These are phyloP conservation scores for Coniochaeta sp. DNA, from an alignment of 2,329 filamentous ascomycete genomes.

Conservation along the genomic window DNA sequence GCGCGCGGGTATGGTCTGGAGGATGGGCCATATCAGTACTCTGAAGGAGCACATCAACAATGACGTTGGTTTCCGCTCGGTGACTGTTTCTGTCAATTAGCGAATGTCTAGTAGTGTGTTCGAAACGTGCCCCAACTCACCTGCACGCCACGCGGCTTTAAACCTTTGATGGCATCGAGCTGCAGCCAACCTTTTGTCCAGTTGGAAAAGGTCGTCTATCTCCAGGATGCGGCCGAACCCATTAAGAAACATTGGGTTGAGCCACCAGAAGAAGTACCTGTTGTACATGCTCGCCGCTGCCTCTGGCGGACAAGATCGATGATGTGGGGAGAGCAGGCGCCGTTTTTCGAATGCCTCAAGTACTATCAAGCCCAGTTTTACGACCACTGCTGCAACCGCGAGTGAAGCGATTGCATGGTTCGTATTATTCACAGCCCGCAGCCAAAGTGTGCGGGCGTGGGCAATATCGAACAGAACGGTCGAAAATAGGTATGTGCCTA, in stretches of 20 bases:
- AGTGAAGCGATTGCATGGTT: conserved; percentile 16
- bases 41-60: conserved; percentile 19
- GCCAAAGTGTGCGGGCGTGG: conserved; percentile 24
- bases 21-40: conserved; percentile 21
- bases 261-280: conserved; percentile 18
- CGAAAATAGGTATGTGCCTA: conserved; percentile 24
- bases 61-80: conserved; percentile 12
- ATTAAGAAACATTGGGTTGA: conserved; percentile 14
- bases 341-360: conserved; percentile 25
- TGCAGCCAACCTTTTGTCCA: conserved; percentile 14
- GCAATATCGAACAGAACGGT: conserved; percentile 26
- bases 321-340: conserved; percentile 10
- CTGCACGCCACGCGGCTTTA: conserved; percentile 7
- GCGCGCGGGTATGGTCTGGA: conserved; percentile 27
- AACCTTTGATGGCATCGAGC: conserved; percentile 8
- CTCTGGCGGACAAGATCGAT: conserved; percentile 12
- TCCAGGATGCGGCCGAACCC: conserved; percentile 15
- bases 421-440: conserved; percentile 16
- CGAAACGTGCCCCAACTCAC: conserved; percentile 7
- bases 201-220: conserved; percentile 13
- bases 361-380: conserved; percentile 21
- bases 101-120: not conserved
- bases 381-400: conserved; percentile 17
- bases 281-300: conserved; percentile 15
- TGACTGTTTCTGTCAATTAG: conserved; percentile 5